These are phyloP conservation scores for Periconia sp. DNA, from an alignment of 2,329 filamentous ascomycete genomes.

Conservation along the genomic window DNA sequence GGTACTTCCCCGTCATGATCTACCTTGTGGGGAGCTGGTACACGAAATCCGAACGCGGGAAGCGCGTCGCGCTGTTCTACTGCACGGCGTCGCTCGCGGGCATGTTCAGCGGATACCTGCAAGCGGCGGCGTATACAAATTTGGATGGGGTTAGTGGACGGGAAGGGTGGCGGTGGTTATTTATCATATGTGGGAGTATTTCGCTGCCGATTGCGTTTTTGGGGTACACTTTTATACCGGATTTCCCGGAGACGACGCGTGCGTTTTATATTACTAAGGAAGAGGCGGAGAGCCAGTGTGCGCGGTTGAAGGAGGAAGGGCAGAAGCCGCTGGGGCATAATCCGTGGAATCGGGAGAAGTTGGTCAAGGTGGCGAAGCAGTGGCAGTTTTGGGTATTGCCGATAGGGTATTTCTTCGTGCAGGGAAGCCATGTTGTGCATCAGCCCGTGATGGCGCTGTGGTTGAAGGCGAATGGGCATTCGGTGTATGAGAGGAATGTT, in stretches of 20 bases:
- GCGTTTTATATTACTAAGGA: conserved; percentile 42
- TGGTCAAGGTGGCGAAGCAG: conserved; percentile 45
- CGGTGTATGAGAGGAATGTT: conserved; percentile 51
- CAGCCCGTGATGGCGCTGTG: conserved; percentile 41
- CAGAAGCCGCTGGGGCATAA: conserved; percentile 44
- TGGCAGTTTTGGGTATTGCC: conserved; percentile 56
- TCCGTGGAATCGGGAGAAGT: conserved; percentile 41
- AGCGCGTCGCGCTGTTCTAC: conserved; percentile 36
- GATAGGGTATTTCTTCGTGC: conserved; percentile 49
- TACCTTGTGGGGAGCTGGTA: conserved; percentile 48
- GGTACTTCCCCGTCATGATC: conserved; percentile 32
- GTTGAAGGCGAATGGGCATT: conserved; percentile 49
- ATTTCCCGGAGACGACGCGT: conserved; percentile 27
- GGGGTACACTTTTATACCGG: conserved; percentile 42
- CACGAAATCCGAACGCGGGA: conserved; percentile 38
- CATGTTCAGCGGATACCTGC: conserved; percentile 40
- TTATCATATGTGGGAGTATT: conserved; percentile 40
- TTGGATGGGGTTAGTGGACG: conserved; percentile 27
- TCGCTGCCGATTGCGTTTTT: conserved; percentile 48
- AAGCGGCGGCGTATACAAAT: conserved; percentile 35
- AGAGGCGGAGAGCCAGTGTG: conserved; percentile 23
- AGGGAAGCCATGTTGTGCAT: conserved; percentile 19
- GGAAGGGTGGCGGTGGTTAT: conserved; percentile 33
- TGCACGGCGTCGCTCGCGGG: conserved; percentile 33
- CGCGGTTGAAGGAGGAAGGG: conserved; percentile 23